Percentiles rank a stretch among this genome's conserved stretches.
phyloP scores from a whole-genome alignment of 371 early-diverging fungal species.

The Umbelopsis sp. region DNA sequence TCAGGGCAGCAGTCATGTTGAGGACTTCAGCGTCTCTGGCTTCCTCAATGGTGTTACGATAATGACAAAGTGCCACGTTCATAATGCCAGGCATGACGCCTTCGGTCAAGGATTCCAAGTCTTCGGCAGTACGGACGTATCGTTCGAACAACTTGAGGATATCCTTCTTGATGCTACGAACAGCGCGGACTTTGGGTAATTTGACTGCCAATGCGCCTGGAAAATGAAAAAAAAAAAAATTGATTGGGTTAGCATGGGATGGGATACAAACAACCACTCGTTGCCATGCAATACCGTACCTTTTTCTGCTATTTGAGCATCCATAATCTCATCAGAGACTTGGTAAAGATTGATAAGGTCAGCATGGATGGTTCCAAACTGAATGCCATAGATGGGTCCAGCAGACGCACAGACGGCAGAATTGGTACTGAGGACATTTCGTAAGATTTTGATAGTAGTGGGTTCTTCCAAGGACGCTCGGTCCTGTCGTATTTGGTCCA shows the following conservation, averaged over 20 bases:
- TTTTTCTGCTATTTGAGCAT: constrained; percentile 73
- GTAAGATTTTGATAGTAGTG: constrained; percentile 83
- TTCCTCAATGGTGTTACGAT: constrained; percentile 79
- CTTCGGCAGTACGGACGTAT: constrained; percentile 84
- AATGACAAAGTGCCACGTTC: constrained; percentile 90
- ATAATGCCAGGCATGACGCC: constrained; percentile 90
- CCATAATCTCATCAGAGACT: constrained; percentile 82
- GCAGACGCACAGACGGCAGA: constrained; percentile 88
- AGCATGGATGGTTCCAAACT: constrained; percentile 80
- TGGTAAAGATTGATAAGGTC: constrained; percentile 92
- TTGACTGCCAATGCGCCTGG: constrained; percentile 73
- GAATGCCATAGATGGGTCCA: constrained; percentile 52
- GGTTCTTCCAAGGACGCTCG: constrained; percentile 75
- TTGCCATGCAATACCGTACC: constrained; percentile 43
- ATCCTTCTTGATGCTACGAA: constrained; percentile 95
- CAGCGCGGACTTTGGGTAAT: constrained; percentile 88
- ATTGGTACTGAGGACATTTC: constrained; percentile 93
- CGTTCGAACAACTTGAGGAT: constrained; percentile 86
- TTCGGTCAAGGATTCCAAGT: constrained; percentile 70
- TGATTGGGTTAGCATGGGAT: too few relatives aligned
- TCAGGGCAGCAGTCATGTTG: constrained; percentile 85
- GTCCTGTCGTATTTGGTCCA: constrained; percentile 74
- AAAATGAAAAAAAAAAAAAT: too few relatives aligned
- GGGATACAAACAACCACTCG: too few relatives aligned
- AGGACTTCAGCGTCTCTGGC: constrained; percentile 97